phyloP scores from a whole-genome alignment of 2,329 filamentous ascomycete genomes.

The Fusarium sp. region DNA sequence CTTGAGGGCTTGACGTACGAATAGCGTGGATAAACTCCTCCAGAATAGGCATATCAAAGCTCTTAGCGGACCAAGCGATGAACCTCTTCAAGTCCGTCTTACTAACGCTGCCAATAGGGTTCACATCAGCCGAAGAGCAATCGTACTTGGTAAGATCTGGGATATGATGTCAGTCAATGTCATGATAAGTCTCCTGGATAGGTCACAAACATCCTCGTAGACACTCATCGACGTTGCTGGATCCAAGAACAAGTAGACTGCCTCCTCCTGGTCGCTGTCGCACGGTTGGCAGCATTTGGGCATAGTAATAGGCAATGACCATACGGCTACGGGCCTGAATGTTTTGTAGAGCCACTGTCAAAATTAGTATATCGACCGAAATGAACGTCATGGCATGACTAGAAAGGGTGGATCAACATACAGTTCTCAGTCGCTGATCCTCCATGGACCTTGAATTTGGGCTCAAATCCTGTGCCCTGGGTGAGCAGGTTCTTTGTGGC shows the following conservation, averaged over 20 bases:
- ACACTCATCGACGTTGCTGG: slow-evolving; percentile 47
- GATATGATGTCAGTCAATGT: not conserved
- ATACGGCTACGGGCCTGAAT: slow-evolving; percentile 31
- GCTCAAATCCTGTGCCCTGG: slow-evolving; percentile 66
- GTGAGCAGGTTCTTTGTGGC: slow-evolving; percentile 66
- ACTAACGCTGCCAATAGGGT: slow-evolving; percentile 43
- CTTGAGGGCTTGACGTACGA: slow-evolving; percentile 52
- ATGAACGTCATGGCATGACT: not conserved
- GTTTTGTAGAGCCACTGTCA: slow-evolving; percentile 24
- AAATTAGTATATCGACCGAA: slow-evolving; percentile 49
- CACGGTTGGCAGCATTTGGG: slow-evolving; percentile 51
- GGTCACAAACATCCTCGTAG: slow-evolving; percentile 17
- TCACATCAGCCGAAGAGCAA: slow-evolving; percentile 57
- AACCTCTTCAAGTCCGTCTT: slow-evolving; percentile 76
- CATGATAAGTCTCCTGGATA: too few relatives aligned
- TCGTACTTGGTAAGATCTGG: slow-evolving; percentile 44
- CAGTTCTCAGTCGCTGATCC: slow-evolving; percentile 62
- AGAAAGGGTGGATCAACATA: not conserved
- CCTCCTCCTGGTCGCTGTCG: slow-evolving; percentile 43
- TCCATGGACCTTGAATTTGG: slow-evolving; percentile 66
- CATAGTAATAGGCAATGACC: slow-evolving; percentile 48
- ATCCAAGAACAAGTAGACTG: slow-evolving; percentile 46
- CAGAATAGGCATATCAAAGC: slow-evolving; percentile 71
- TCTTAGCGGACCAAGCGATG: slow-evolving; percentile 66
- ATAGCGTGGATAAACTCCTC: slow-evolving; percentile 70